Conservation (phyloP, 345 rosid species). For the Leavenworthia alabamica region DNA sequence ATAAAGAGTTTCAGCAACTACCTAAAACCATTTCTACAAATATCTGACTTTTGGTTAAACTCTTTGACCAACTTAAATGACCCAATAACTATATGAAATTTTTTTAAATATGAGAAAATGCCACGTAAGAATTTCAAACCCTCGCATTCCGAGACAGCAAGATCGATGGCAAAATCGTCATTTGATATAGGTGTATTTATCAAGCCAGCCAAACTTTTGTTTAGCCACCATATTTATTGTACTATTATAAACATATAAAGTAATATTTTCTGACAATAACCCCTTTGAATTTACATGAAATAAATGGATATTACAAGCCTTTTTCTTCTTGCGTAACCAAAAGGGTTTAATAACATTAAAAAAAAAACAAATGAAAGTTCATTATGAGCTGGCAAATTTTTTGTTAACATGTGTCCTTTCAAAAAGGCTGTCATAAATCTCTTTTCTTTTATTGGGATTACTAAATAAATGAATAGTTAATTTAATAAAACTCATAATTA, state of each 20-base stretch:
- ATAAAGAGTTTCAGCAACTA: background rate
- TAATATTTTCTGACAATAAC: constrained; percentile 1
- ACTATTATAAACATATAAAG: background rate
- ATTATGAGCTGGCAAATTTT: constrained; percentile 4
- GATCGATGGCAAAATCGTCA: constrained; percentile 6
- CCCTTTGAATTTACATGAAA: background rate
- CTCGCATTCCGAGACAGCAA: constrained; percentile 13
- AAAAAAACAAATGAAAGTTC: background rate
- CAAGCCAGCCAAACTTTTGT: constrained; percentile 30
- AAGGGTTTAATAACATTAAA: background rate
- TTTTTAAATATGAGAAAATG: background rate
- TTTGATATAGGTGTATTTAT: constrained; percentile 5
- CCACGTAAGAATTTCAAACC: constrained; percentile 19
- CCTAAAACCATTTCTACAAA: background rate
- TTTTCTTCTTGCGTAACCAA: constrained; percentile 6
- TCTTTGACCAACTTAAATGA: background rate
- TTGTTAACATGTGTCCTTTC: background rate
- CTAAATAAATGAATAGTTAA: background rate
- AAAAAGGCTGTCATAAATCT: constrained; percentile 22
- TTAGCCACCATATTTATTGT: constrained; percentile 19
- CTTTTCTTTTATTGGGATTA: constrained; percentile 16
- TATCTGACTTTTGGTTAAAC: background rate
- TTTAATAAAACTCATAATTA: background rate
- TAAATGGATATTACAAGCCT: background rate
- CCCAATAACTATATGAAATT: background rate